A percentile compares a stretch with the other conserved stretches of the same genome.
Evolutionary conservation across 108 stramenopile species (phyloP).

Genomic region (Fistulifera pelliculosa): DNA sequence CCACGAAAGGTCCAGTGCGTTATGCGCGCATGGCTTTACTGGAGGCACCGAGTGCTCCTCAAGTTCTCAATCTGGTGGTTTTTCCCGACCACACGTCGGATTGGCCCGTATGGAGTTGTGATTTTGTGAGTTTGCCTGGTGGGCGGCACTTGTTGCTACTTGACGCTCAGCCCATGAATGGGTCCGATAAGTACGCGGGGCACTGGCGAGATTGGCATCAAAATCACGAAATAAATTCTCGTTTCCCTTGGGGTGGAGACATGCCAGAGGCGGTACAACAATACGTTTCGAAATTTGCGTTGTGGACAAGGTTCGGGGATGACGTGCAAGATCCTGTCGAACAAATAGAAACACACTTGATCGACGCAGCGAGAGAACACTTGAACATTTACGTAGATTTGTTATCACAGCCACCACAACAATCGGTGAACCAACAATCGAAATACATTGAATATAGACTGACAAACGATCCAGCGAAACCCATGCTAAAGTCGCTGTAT

Average conservation of each 20-base stretch:
- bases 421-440: conserved; percentile 12
- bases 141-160: conserved; percentile 31
- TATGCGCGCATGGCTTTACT: conserved; percentile 53
- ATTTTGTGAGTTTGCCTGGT: conserved; percentile 74
- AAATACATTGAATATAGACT: conserved; percentile 59
- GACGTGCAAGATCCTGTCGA: conserved; percentile 7
- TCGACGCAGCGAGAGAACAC: conserved; percentile 51
- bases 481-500: conserved; percentile 71
- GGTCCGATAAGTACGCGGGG: conserved; percentile 5
- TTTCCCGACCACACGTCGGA: conserved; percentile 36
- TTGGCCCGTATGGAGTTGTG: conserved; percentile 67
- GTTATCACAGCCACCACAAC: conserved; percentile 7
- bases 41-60: conserved; percentile 59
- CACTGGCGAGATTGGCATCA: conserved; percentile 6
- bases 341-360: conserved; percentile 35
- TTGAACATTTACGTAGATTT: conserved; percentile 58
- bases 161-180: conserved; percentile 11
- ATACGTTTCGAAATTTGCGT: conserved; percentile 65
- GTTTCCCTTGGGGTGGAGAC: conserved; percentile 73
- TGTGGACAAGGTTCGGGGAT: conserved; percentile 51
- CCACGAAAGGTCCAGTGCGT: conserved; percentile 9
- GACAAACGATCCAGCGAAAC: conserved; percentile 74
- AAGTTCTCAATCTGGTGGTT: conserved; percentile 73
- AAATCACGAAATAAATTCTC: conserved; percentile 1
- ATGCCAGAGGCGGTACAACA: conserved; percentile 52